These are phyloP conservation scores for Truncatella angustata DNA, from an alignment of 2,329 filamentous ascomycete genomes.

Conservation along the genomic window DNA sequence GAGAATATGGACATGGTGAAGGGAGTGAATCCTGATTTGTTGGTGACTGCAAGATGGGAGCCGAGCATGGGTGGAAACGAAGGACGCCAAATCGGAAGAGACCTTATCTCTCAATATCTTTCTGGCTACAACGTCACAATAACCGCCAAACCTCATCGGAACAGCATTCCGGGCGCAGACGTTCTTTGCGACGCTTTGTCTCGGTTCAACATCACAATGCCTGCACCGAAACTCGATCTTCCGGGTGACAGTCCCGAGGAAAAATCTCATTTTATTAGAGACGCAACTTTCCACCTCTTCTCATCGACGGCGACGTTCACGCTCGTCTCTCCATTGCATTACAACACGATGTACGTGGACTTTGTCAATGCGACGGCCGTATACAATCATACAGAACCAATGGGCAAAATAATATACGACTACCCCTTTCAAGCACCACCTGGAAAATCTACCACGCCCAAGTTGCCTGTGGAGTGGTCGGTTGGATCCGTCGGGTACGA, in stretches of 20 bases:
- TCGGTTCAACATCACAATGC: slow-evolving; percentile 67
- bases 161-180: slow-evolving; percentile 72
- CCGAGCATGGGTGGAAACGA: slow-evolving; percentile 64
- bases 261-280: slow-evolving; percentile 71
- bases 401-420: slow-evolving; percentile 76
- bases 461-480: slow-evolving; percentile 79
- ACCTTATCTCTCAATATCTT: slow-evolving; percentile 80
- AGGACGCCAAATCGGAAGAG: slow-evolving; percentile 61
- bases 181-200: slow-evolving; percentile 71
- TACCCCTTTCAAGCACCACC: slow-evolving; percentile 75
- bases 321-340: slow-evolving; percentile 72
- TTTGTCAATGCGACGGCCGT: slow-evolving; percentile 80
- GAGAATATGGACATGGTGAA: slow-evolving; percentile 60
- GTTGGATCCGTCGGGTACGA: slow-evolving; percentile 78
- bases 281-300: slow-evolving; percentile 82
- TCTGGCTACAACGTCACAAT: slow-evolving; percentile 85
- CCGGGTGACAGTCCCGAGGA: slow-evolving; percentile 49
- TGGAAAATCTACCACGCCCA: slow-evolving; percentile 69
- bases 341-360: slow-evolving; percentile 74
- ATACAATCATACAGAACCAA: slow-evolving; percentile 75
- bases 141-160: slow-evolving; percentile 67
- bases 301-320: slow-evolving; percentile 85
- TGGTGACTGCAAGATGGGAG: slow-evolving; percentile 71
- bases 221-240: slow-evolving; percentile 64
- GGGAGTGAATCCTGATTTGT: slow-evolving; percentile 70